Evolutionary conservation across 805 yeast genomes (phyloP), one percentile per base, ranked within the genome.

Genomic region (Limtongia smithiae): DNA sequence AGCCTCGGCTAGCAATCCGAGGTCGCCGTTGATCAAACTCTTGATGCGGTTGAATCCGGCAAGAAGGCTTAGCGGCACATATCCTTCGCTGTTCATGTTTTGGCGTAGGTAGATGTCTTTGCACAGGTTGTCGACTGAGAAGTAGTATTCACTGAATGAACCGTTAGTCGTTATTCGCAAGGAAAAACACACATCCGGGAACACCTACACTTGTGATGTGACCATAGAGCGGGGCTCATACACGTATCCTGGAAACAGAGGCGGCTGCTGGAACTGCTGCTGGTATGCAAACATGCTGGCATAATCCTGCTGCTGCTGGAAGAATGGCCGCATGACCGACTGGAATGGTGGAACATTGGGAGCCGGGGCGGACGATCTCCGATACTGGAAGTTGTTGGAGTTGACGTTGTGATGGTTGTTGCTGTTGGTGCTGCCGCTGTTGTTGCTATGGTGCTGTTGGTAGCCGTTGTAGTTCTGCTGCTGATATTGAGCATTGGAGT

Each of bases 51-150:
- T 80, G 68, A 89, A 89, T 51, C 75, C 71, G 51, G 87, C 80
- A 56, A 88, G 74, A 48, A 79, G 74, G 4, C 67, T 63, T 50
- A 88, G 67, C 30, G 82, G 79, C 46, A 89, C 75, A 74, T 82
- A 82, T 22, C 96, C 96, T 51, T 79, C 74, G 40, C 76, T 61
- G 67, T 82, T 79, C 94, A 91, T 85, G 62, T 85, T 85, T 57
- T 80, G 77, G 68, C 96, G 80, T 68, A 93, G 74, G 65, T 71
- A 91, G 44, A 82, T 71, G 70, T 93, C 98, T 69, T 88, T 85
- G 60, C 83, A 73, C 68, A 93, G 75, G 68, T 93, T 93, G 61
- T 88, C 95, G 43, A 82, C 74, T 27, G 94, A 83, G 71, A 93
- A 85, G 68, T 93, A 93, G 73, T 93, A 93, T 65, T 87, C 93